A percentile compares a stretch with the other conserved stretches of the same genome.
Conservation (phyloP, 257 asterid species). For the Salvia splendens region DNA sequence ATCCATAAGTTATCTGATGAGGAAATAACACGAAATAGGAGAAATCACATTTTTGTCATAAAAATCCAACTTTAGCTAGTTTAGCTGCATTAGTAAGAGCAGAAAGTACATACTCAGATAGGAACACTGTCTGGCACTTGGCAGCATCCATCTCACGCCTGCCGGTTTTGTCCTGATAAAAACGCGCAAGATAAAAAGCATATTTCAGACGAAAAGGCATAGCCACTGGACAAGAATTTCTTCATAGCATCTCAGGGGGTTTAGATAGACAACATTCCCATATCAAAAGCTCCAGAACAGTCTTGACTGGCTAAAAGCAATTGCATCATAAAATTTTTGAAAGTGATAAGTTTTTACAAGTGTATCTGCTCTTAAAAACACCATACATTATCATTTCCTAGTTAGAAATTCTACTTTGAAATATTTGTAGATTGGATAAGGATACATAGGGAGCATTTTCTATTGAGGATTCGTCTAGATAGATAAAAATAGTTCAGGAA, state of each 20-base stretch:
- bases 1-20: background rate
- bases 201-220: conserved; percentile 2
- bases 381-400: background rate
- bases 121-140: conserved; percentile 83
- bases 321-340: background rate
- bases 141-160: conserved; percentile 90
- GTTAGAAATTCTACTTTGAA: background rate
- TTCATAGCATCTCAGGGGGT: background rate
- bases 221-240: background rate
- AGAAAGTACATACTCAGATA: conserved; percentile 68
- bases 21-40: background rate
- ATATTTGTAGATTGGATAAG: background rate
- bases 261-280: background rate
- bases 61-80: conserved; percentile 13
- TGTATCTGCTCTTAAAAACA: background rate
- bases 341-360: background rate
- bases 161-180: conserved; percentile 63
- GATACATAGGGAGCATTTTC: background rate
- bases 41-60: background rate
- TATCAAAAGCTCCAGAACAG: conserved; percentile 2
- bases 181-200: conserved; percentile 23
- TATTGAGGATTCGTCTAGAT: too few species aligned
- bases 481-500: too few species aligned
- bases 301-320: conserved; percentile 1
- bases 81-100: conserved; percentile 8